Conservation (phyloP, 305 asterid genomes). For the Solanum hybrid region DNA sequence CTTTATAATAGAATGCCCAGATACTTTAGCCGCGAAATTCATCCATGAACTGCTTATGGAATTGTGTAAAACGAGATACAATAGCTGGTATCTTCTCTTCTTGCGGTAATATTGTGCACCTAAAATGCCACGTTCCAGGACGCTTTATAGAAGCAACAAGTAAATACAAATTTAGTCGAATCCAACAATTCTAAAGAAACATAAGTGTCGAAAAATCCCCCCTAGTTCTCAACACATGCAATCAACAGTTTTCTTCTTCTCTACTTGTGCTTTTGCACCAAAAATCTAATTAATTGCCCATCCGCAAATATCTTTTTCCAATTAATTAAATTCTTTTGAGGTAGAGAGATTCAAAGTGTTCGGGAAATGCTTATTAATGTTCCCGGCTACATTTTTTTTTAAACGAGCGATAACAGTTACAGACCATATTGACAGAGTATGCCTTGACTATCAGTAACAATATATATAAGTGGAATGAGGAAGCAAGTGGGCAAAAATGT, state of each 20-base stretch:
- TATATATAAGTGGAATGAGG: background rate
- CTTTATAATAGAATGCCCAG: background rate
- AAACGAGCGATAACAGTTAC: background rate
- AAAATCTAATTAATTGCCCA: background rate
- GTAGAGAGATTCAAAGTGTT: background rate
- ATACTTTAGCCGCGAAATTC: slow-evolving; percentile 46
- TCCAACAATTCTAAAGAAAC: background rate
- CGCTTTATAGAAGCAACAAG: slow-evolving; percentile 28
- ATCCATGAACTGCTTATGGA: slow-evolving; percentile 75
- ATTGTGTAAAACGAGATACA: slow-evolving; percentile 56
- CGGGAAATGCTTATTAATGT: background rate
- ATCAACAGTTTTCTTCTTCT: background rate
- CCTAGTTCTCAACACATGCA: background rate
- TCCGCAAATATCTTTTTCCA: background rate
- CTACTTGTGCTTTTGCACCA: background rate
- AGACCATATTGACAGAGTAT: background rate
- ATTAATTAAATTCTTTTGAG: background rate
- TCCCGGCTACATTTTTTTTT: background rate
- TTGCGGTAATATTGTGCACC: slow-evolving; percentile 89
- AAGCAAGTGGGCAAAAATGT: background rate
- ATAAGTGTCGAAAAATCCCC: background rate
- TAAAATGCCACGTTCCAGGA: slow-evolving; percentile 86
- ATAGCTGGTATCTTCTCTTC: slow-evolving; percentile 79
- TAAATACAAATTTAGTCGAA: background rate
- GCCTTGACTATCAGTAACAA: background rate